phyloP scores from a whole-genome alignment of 1,284 basidiomycete species.

The Neonothopanus nambi region DNA sequence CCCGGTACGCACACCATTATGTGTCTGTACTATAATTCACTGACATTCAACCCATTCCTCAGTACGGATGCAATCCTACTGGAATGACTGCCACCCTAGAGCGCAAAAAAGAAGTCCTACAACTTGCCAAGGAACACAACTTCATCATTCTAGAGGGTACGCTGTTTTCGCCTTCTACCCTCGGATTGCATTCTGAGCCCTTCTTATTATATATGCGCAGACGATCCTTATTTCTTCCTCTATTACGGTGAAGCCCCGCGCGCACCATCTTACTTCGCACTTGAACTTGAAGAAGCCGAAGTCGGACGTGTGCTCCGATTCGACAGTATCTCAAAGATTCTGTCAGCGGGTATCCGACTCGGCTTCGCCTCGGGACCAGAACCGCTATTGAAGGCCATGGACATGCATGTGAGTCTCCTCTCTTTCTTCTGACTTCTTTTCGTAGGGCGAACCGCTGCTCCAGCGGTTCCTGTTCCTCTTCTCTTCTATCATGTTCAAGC shows the following conservation, averaged over 20 bases:
- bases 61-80: conserved; percentile 86
- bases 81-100: conserved; percentile 75
- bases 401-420: conserved; percentile 57
- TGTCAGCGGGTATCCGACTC: conserved; percentile 80
- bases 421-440: background rate
- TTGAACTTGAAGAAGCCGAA: conserved; percentile 62
- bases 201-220: conserved; percentile 25
- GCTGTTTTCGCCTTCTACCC: conserved; percentile 16
- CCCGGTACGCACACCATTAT: conserved; percentile 47
- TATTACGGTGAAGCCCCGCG: conserved; percentile 68
- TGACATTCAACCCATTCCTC: background rate
- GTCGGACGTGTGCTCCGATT: conserved; percentile 83
- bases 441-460: too few species aligned
- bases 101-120: conserved; percentile 78
- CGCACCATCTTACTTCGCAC: conserved; percentile 76
- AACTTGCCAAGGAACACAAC: conserved; percentile 73
- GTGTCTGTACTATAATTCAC: too few species aligned
- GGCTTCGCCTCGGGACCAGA: conserved; percentile 85
- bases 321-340: conserved; percentile 87
- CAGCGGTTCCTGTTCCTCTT: conserved; percentile 8
- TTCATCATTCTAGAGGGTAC: conserved; percentile 85
- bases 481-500: background rate
- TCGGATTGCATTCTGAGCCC: background rate
- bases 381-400: conserved; percentile 72
- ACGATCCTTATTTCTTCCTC: conserved; percentile 79